Percentiles rank a stretch among this genome's conserved stretches.
These are phyloP conservation scores for Cercis canadensis DNA, from an alignment of 306 rosid species.

Conservation along the genomic window DNA sequence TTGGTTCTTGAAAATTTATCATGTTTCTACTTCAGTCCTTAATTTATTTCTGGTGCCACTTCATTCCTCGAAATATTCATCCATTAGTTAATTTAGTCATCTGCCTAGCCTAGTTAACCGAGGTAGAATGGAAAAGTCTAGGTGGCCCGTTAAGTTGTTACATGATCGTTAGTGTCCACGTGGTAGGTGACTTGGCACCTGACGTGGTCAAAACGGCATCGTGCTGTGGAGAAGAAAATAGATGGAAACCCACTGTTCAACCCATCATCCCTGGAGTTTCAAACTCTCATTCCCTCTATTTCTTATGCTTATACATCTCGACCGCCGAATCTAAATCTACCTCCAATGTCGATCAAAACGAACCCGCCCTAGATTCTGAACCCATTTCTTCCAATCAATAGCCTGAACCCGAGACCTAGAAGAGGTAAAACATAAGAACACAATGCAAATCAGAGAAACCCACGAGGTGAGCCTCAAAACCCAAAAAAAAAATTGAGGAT, in stretches of 20 bases:
- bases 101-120: too few relatives aligned
- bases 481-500: slow-evolving; percentile 60
- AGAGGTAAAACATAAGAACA: slow-evolving; percentile 3
- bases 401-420: not conserved
- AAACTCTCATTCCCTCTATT: slow-evolving; percentile 21
- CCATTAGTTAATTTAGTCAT: too few relatives aligned
- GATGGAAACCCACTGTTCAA: slow-evolving; percentile 41
- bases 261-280: slow-evolving; percentile 42
- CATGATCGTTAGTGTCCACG: too few relatives aligned
- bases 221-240: too few relatives aligned
- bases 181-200: too few relatives aligned
- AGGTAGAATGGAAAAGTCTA: too few relatives aligned
- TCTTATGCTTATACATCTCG: slow-evolving; percentile 33
- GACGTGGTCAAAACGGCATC: too few relatives aligned
- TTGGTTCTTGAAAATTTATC: too few relatives aligned
- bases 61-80: too few relatives aligned
- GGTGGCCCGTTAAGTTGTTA: too few relatives aligned
- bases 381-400: slow-evolving; percentile 14
- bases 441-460: slow-evolving; percentile 31
- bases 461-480: slow-evolving; percentile 48
- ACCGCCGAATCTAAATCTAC: slow-evolving; percentile 37
- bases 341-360: slow-evolving; percentile 37
- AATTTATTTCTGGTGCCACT: too few relatives aligned
- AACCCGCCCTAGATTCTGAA: not conserved
- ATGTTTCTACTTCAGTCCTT: too few relatives aligned